Conservation (phyloP, 1,139 yeast genomes). For the Pichia sp. region DNA sequence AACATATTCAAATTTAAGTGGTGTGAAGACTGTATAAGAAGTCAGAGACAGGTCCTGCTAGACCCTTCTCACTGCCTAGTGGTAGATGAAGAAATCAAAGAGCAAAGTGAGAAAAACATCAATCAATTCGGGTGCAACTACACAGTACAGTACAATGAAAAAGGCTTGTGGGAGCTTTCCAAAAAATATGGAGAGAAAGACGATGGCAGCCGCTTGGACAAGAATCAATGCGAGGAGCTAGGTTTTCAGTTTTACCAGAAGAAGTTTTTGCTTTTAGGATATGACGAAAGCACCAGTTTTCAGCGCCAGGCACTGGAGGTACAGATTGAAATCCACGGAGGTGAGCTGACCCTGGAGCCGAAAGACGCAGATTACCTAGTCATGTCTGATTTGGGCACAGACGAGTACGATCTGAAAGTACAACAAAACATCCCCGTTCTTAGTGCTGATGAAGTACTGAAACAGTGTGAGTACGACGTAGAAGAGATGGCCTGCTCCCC, state of each 20-base stretch:
- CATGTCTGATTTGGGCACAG: constrained; percentile 2
- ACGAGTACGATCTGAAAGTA: neutral
- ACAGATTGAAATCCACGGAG: constrained; percentile 37
- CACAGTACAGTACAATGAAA: constrained; percentile 30
- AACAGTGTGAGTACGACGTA: neutral
- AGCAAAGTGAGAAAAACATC: constrained; percentile 29
- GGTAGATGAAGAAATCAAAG: constrained; percentile 31
- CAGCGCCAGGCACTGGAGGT: constrained; percentile 11
- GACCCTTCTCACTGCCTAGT: constrained; percentile 57
- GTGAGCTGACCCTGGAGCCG: constrained; percentile 25
- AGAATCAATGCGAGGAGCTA: neutral
- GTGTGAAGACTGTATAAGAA: constrained; percentile 61
- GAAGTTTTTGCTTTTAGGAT: constrained; percentile 12
- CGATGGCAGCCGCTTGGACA: neutral
- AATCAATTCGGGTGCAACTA: constrained; percentile 58
- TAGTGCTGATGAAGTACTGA: neutral
- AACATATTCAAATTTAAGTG: constrained; percentile 67
- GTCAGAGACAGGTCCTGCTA: constrained; percentile 41
- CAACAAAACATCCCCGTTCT: neutral
- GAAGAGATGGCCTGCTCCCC: neutral
- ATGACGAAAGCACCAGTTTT: constrained; percentile 14
- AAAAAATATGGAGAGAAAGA: constrained; percentile 16
- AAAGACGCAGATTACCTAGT: constrained; percentile 32
- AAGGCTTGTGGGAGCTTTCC: constrained; percentile 34
- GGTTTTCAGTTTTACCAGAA: neutral